A percentile compares a stretch with the other conserved stretches of the same genome.
These are phyloP conservation scores for Nephelium lappaceum DNA, from an alignment of 345 rosid genomes.

Conservation along the genomic window DNA sequence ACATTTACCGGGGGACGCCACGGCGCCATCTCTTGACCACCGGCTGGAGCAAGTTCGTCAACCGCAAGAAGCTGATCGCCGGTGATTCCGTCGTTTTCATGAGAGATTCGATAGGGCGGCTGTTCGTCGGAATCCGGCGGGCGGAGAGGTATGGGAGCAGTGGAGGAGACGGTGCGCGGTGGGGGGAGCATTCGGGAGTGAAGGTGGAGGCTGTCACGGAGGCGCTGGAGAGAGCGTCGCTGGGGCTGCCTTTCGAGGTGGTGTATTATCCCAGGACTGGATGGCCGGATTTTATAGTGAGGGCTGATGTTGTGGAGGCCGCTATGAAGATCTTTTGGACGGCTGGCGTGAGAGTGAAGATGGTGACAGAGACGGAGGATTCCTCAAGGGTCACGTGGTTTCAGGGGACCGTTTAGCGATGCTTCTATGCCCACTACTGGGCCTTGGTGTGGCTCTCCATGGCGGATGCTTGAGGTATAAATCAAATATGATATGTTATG, in stretches of 20 bases:
- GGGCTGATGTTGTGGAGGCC: conserved; percentile 75
- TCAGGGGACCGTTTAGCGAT: conserved; percentile 68
- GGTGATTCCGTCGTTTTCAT: conserved; percentile 89
- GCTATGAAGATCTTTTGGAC: conserved; percentile 51
- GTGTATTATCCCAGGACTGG: conserved; percentile 76
- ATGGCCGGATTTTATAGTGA: conserved; percentile 79
- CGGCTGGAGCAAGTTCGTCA: conserved; percentile 95
- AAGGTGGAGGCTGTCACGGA: conserved; percentile 54
- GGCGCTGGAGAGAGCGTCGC: conserved; percentile 56
- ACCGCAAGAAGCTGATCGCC: conserved; percentile 79
- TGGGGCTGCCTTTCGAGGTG: conserved; percentile 68
- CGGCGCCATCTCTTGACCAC: conserved; percentile 84
- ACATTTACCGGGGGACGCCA: conserved; percentile 88
- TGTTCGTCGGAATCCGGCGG: conserved; percentile 77
- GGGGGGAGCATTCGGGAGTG: conserved; percentile 50
- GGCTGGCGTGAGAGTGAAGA: conserved; percentile 77
- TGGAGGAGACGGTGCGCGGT: conserved; percentile 44
- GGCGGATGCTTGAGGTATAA: conserved; percentile 88
- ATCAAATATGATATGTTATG: neutral
- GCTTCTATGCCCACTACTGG: conserved; percentile 45
- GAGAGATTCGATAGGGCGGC: conserved; percentile 53
- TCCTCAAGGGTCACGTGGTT: conserved; percentile 72
- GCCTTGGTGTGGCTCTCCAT: conserved; percentile 76
- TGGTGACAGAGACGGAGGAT: conserved; percentile 82
- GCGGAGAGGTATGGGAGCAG: conserved; percentile 31